phyloP scores from a whole-genome alignment of 257 asterid genomes.

The Fraxinus cuspidata region DNA sequence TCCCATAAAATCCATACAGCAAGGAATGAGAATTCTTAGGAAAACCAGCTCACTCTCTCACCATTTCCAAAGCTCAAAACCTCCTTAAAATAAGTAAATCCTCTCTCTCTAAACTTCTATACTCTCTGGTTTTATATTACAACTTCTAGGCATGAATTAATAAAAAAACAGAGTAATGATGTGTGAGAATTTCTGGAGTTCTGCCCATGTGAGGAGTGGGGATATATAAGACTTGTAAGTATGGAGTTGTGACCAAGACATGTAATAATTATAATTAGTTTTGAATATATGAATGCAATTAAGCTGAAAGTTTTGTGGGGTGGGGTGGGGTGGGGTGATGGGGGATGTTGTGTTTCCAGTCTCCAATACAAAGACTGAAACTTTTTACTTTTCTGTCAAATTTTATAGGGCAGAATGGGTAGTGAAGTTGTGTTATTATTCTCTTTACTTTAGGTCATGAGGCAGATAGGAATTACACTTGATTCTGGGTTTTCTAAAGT shows the following conservation, averaged over 20 bases:
- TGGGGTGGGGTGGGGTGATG: not conserved
- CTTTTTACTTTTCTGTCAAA: constrained; percentile 54
- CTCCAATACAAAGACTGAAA: constrained; percentile 81
- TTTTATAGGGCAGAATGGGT: constrained; percentile 23
- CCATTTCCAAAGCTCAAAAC: constrained; percentile 47
- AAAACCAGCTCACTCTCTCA: constrained; percentile 36
- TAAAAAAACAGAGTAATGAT: constrained; percentile 27
- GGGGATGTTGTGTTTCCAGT: constrained; percentile 56
- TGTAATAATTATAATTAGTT: constrained; percentile 31
- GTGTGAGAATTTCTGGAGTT: constrained; percentile 38
- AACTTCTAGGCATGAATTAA: constrained; percentile 52
- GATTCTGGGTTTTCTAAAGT: constrained; percentile 64
- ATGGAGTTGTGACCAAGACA: constrained; percentile 66
- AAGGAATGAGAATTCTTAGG: constrained; percentile 21
- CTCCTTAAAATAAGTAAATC: constrained; percentile 26
- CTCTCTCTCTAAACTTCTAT: constrained; percentile 34
- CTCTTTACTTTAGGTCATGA: constrained; percentile 35
- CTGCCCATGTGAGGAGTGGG: constrained; percentile 68
- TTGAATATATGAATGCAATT: constrained; percentile 26
- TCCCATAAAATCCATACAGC: constrained; percentile 43
- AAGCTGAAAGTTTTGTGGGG: constrained; percentile 26
- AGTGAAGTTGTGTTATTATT: constrained; percentile 8
- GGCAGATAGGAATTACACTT: constrained; percentile 63
- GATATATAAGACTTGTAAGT: constrained; percentile 39
- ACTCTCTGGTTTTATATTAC: constrained; percentile 40